These are phyloP conservation scores for Phytomonas serpens DNA, from an alignment of 208 protist species.

Conservation along the genomic window DNA sequence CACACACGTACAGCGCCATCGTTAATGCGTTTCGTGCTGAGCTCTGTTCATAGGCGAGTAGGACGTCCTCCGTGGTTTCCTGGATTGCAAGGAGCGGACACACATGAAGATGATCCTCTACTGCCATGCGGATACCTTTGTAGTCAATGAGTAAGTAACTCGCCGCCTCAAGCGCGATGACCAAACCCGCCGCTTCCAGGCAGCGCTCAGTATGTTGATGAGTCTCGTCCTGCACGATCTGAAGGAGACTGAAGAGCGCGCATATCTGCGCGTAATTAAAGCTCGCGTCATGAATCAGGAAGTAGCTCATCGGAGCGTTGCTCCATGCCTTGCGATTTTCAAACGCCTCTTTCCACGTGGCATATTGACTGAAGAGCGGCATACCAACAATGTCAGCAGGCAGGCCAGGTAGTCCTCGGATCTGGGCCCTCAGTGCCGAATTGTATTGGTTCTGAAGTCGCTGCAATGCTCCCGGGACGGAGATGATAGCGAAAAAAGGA, in stretches of 20 bases:
- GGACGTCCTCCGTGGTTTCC: slow-evolving; percentile 63
- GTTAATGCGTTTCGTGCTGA: slow-evolving; percentile 42
- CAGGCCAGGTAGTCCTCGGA: slow-evolving; percentile 8
- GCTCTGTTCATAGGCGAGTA: slow-evolving; percentile 77
- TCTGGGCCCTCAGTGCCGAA: slow-evolving; percentile 23
- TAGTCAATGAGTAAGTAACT: slow-evolving; percentile 15
- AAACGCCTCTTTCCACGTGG: slow-evolving; percentile 77
- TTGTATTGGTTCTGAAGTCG: slow-evolving; percentile 28
- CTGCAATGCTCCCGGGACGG: slow-evolving; percentile 31
- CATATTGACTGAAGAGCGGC: slow-evolving; percentile 76
- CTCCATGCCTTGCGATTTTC: slow-evolving; percentile 62
- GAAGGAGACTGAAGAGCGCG: slow-evolving; percentile 59
- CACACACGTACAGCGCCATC: slow-evolving; percentile 49
- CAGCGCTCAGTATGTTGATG: slow-evolving; percentile 53
- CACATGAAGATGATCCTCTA: slow-evolving; percentile 17
- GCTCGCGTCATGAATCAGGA: slow-evolving; percentile 71
- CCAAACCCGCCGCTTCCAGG: slow-evolving; percentile 18
- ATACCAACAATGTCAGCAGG: slow-evolving; percentile 49
- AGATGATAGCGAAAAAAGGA: slow-evolving; percentile 79
- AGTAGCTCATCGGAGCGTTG: slow-evolving; percentile 71
- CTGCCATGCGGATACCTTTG: slow-evolving; percentile 12
- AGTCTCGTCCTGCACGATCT: slow-evolving; percentile 33
- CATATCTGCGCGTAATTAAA: slow-evolving; percentile 78
- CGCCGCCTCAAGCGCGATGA: slow-evolving; percentile 21
- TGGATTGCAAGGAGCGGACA: slow-evolving; percentile 71